Conservation (phyloP, 1,139 yeast species). For the Nadsonia starkeyi-henricii region DNA sequence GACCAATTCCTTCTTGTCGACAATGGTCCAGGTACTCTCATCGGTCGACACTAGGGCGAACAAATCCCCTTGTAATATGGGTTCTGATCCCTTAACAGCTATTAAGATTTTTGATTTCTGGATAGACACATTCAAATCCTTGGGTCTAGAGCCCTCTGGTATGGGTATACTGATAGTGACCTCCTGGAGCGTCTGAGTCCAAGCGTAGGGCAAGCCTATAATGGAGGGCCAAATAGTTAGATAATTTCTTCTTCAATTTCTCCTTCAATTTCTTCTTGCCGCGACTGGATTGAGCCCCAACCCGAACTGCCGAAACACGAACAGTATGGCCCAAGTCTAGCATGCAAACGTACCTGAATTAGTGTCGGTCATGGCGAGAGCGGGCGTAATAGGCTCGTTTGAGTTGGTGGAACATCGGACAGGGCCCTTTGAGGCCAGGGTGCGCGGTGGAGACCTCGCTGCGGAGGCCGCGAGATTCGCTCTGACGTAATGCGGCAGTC, state of each 20-base stretch:
- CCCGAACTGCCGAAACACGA: no score
- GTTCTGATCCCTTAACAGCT: slow-evolving; percentile 15
- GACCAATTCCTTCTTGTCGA: slow-evolving; percentile 25
- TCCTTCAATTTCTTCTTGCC: no score
- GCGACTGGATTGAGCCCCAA: no score
- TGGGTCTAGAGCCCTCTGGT: slow-evolving; percentile 25
- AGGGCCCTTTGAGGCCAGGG: no score
- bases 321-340: no score
- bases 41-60: slow-evolving; percentile 24
- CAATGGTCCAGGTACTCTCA: slow-evolving; percentile 31
- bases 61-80: slow-evolving; percentile 23
- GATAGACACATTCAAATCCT: slow-evolving; percentile 21
- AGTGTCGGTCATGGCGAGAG: no score
- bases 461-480: neutral
- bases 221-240: no score
- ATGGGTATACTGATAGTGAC: slow-evolving; percentile 25
- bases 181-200: slow-evolving; percentile 31
- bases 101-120: slow-evolving; percentile 16
- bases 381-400: no score
- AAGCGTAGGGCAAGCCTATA: slow-evolving; percentile 18
- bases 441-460: neutral
- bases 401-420: no score
- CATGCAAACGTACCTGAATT: no score
- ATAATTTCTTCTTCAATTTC: no score
- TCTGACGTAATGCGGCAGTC: no score